A percentile compares a stretch with the other conserved stretches of the same genome.
Conservation (phyloP, 75 land plant species). For the Cupressus sempervirens region DNA sequence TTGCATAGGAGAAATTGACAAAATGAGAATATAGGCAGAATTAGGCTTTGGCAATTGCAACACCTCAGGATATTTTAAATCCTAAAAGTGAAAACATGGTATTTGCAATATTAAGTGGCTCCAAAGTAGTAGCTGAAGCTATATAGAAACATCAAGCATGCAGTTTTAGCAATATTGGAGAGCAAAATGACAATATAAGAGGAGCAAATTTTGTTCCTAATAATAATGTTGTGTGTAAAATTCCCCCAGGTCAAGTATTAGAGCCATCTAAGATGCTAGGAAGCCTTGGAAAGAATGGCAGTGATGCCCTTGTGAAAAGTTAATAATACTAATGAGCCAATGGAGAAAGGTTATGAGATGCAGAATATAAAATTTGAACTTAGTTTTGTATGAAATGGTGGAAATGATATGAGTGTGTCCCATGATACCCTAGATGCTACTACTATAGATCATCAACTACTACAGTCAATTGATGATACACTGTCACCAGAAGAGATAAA, state of each 20-base stretch:
- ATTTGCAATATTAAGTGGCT: background rate
- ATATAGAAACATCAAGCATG: background rate
- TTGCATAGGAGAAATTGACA: too few species aligned
- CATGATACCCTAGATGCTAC: conserved; percentile 2
- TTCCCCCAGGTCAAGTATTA: background rate
- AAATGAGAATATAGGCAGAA: too few species aligned
- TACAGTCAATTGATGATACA: conserved; percentile 19
- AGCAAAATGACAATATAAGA: background rate
- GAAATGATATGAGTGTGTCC: background rate
- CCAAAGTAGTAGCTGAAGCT: background rate
- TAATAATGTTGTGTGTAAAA: background rate
- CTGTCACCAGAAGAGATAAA: too few species aligned
- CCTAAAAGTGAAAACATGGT: background rate
- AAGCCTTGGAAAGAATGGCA: background rate
- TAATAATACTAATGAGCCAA: background rate
- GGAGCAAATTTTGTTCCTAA: background rate
- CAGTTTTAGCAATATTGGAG: background rate
- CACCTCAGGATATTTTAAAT: conserved; percentile 2
- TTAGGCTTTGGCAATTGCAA: conserved; percentile 8
- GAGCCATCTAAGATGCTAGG: background rate
- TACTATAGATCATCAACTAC: conserved; percentile 8
- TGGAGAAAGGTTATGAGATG: conserved; percentile 7
- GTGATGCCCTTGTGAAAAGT: background rate
- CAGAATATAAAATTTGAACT: background rate
- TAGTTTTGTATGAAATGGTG: background rate